phyloP scores from a whole-genome alignment of 495 filamentous ascomycete species.

The Mytilinidion resinicola region DNA sequence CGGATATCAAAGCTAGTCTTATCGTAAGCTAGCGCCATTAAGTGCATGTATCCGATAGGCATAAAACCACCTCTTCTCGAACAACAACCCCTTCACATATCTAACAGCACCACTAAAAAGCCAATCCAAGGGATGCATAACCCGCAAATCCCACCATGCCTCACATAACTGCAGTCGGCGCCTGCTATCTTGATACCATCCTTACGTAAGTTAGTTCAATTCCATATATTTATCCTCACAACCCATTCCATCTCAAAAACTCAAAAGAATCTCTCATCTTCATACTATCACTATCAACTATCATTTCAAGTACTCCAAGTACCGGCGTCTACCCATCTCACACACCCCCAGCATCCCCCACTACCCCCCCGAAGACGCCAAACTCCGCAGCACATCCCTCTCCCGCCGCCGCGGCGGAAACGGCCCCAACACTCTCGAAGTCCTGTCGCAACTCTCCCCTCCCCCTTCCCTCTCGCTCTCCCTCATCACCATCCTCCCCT shows the following conservation, averaged over 20 bases:
- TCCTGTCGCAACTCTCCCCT: slow-evolving; percentile 52
- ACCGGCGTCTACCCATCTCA: not conserved
- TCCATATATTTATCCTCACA: not conserved
- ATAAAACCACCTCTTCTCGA: too few relatives aligned
- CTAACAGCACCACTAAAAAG: not conserved
- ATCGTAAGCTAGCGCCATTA: too few relatives aligned
- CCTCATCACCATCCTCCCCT: slow-evolving; percentile 43
- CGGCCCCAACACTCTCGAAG: slow-evolving; percentile 63
- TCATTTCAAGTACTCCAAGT: too few relatives aligned
- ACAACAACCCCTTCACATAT: too few relatives aligned
- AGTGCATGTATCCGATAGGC: too few relatives aligned
- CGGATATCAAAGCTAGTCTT: too few relatives aligned
- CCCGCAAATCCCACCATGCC: not conserved
- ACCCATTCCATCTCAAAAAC: too few relatives aligned
- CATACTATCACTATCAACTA: too few relatives aligned
- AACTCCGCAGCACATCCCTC: slow-evolving; percentile 57
- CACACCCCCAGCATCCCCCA: slow-evolving; percentile 49
- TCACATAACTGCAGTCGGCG: slow-evolving; percentile 17
- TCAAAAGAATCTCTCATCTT: too few relatives aligned
- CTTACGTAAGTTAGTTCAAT: slow-evolving; percentile 11
- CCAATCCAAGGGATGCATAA: not conserved
- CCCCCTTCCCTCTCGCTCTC: slow-evolving; percentile 23
- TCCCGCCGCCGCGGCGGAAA: slow-evolving; percentile 63
- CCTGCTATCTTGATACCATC: slow-evolving; percentile 24
- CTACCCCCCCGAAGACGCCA: slow-evolving; percentile 65